Conservation (phyloP, 1,284 basidiomycete genomes). For the Sporisorium iseilematis-ciliati region DNA sequence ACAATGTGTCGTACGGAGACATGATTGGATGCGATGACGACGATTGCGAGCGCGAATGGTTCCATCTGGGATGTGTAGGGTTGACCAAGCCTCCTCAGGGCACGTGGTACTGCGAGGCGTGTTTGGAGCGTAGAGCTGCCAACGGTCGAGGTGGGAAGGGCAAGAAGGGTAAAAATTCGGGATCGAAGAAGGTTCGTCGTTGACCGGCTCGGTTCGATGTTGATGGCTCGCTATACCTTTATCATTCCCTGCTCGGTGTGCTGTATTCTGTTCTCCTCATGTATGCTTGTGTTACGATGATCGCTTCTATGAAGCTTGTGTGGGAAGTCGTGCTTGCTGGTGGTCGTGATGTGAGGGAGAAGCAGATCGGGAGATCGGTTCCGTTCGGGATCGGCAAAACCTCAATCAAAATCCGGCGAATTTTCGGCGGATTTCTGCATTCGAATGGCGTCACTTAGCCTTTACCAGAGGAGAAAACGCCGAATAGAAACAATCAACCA, state of each 20-base stretch:
- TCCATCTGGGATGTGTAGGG: constrained; percentile 80
- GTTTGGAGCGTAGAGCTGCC: constrained; percentile 54
- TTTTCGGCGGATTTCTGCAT: constrained; percentile 32
- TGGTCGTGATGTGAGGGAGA: neutral
- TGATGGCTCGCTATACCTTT: neutral
- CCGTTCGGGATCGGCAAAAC: constrained; percentile 1
- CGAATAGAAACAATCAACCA: neutral
- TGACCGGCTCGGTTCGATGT: neutral
- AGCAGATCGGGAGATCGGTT: neutral
- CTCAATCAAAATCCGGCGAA: constrained; percentile 21
- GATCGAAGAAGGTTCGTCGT: constrained; percentile 37
- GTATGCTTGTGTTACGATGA: neutral
- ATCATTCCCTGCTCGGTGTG: neutral
- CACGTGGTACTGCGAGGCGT: constrained; percentile 79
- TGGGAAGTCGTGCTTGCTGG: neutral
- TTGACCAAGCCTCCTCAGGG: constrained; percentile 76
- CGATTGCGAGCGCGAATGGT: constrained; percentile 94
- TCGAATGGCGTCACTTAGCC: constrained; percentile 19
- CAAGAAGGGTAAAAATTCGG: constrained; percentile 37
- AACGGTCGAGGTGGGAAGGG: constrained; percentile 37
- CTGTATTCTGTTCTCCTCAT: neutral
- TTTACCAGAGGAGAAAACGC: neutral
- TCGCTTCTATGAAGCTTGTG: neutral
- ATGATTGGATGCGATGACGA: constrained; percentile 97
- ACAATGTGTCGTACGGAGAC: constrained; percentile 87